A percentile compares a stretch with the other conserved stretches of the same genome.
Evolutionary conservation across 2,329 filamentous ascomycete genomes (phyloP).

Genomic region (Verticillium isaacii): DNA sequence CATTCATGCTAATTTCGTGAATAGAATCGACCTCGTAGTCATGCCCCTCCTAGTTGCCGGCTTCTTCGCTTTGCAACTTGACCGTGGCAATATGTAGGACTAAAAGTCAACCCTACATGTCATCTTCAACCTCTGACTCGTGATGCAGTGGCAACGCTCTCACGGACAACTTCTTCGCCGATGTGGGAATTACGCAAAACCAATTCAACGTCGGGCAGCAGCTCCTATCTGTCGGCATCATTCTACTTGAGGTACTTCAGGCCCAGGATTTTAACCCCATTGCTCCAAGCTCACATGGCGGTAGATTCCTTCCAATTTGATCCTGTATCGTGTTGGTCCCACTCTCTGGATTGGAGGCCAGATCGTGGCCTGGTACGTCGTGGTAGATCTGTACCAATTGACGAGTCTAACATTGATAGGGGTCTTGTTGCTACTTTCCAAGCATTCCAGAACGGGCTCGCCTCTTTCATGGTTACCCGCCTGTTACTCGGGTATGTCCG

Average conservation of each 20-base stretch:
- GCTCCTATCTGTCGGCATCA: conserved; percentile 43
- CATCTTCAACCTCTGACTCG: background rate
- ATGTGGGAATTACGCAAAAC: conserved; percentile 44
- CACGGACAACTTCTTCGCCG: conserved; percentile 33
- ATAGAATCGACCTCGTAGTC: conserved; percentile 37
- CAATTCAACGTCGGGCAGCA: conserved; percentile 49
- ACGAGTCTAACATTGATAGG: conserved; percentile 17
- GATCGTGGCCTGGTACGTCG: conserved; percentile 33
- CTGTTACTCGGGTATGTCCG: conserved; percentile 20
- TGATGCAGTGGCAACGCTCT: conserved; percentile 8
- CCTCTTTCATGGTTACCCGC: conserved; percentile 31
- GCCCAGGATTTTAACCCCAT: background rate
- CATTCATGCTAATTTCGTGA: background rate
- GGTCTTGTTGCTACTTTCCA: conserved; percentile 29
- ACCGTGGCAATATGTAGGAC: conserved; percentile 27
- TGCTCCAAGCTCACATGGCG: background rate
- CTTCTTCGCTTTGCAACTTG: conserved; percentile 37
- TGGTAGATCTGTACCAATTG: rapidly evolving
- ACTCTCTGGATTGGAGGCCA: conserved; percentile 39
- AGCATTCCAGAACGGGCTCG: conserved; percentile 27
- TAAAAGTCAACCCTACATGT: background rate
- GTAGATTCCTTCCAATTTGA: conserved; percentile 41
- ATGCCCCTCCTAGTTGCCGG: conserved; percentile 42
- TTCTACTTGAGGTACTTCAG: conserved; percentile 29
- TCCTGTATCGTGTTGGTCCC: conserved; percentile 39